A percentile compares a stretch with the other conserved stretches of the same genome.
phyloP scores from a whole-genome alignment of 2,329 filamentous ascomycete species.

The Ceratocystiopsis sp. region DNA sequence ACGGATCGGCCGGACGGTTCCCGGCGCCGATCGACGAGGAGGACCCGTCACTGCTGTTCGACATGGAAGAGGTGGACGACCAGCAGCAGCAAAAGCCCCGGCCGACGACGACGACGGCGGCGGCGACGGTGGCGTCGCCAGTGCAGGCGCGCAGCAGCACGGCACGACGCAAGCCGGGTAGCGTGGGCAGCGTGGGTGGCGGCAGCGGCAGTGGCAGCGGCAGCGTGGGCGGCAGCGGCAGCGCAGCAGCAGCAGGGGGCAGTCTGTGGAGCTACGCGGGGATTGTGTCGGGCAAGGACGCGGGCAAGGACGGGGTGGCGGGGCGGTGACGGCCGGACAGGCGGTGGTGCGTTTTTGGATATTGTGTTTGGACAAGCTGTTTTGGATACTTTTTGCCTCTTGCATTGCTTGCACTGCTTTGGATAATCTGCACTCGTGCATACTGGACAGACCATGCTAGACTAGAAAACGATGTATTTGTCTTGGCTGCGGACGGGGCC shows the following conservation, averaged over 20 bases:
- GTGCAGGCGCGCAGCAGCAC: too few relatives aligned
- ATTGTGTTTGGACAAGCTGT: too few relatives aligned
- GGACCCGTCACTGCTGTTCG: constrained; percentile 46
- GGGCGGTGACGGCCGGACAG: too few relatives aligned
- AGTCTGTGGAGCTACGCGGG: constrained; percentile 19
- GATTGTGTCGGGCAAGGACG: constrained; percentile 10
- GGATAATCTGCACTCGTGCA: too few relatives aligned
- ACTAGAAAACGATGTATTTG: too few relatives aligned
- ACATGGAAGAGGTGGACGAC: constrained; percentile 47
- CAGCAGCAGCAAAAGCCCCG: too few relatives aligned
- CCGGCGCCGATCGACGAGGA: constrained; percentile 50
- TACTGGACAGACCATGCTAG: too few relatives aligned
- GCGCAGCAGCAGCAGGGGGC: not conserved
- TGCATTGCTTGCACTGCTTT: not conserved
- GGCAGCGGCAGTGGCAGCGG: constrained; percentile 5
- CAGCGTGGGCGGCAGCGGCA: not conserved
- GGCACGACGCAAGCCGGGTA: constrained; percentile 4
- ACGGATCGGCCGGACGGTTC: constrained; percentile 32
- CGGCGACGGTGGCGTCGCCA: too few relatives aligned
- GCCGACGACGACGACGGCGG: too few relatives aligned
- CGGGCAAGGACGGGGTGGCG: not conserved
- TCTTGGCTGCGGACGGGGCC: too few relatives aligned
- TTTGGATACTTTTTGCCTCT: not conserved
- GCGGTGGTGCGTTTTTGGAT: not conserved
- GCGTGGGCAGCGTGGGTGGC: constrained; percentile 8